phyloP scores from a whole-genome alignment of 1,139 yeast species.

The Taphrina betulina region DNA sequence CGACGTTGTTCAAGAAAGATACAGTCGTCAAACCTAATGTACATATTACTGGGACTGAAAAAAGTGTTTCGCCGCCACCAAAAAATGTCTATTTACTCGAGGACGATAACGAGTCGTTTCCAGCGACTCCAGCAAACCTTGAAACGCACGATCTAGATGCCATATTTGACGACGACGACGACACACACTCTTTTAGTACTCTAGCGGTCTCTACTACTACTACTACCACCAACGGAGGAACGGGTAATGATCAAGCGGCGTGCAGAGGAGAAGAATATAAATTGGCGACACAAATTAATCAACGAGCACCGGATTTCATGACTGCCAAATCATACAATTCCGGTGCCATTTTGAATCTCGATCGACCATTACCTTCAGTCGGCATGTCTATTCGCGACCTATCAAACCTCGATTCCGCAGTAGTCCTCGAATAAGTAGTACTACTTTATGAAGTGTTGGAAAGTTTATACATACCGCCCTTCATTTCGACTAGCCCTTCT shows the following conservation, averaged over 20 bases:
- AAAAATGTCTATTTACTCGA: no score
- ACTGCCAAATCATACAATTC: constrained; percentile 25
- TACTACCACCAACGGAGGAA: no score
- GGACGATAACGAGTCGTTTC: background rate
- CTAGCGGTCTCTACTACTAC: no score
- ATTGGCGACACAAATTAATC: constrained; percentile 17
- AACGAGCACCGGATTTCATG: constrained; percentile 31
- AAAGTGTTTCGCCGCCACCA: background rate
- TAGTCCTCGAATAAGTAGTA: no score
- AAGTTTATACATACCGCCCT: constrained; percentile 25
- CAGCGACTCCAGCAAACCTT: constrained; percentile 2
- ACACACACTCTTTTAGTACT: no score
- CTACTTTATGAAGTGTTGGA: no score
- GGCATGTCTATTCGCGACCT: constrained; percentile 28
- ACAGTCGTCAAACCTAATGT: background rate
- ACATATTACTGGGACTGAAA: background rate
- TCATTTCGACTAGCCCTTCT: constrained; percentile 22
- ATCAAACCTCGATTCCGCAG: constrained; percentile 1
- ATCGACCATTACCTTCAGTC: constrained; percentile 19
- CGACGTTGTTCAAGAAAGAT: background rate
- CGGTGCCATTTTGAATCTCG: constrained; percentile 18
- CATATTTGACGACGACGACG: background rate
- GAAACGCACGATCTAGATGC: background rate
- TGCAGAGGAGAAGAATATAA: no score
- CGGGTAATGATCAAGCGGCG: no score